phyloP scores from a whole-genome alignment of 306 rosid species.

The Vachellia pachyceras region DNA sequence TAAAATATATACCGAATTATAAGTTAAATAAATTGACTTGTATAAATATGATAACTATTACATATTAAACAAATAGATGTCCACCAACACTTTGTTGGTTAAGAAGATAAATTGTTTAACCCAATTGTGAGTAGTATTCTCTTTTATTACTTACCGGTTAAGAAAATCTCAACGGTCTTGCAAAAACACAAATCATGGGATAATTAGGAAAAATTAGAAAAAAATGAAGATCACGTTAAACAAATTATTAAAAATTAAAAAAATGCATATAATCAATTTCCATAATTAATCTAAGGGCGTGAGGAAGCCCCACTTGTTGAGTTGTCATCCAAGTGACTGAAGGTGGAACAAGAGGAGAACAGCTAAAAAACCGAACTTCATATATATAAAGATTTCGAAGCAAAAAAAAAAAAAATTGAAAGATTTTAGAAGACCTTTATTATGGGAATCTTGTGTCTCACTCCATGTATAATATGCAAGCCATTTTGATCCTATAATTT shows the following conservation, averaged over 20 bases:
- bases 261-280: background rate
- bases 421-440: background rate
- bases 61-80: too few species aligned
- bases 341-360: background rate
- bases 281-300: background rate
- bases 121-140: too few species aligned
- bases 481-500: constrained; percentile 15
- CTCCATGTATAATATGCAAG: constrained; percentile 24
- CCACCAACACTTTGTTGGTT: too few species aligned
- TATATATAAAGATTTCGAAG: background rate
- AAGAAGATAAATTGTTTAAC: too few species aligned
- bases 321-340: background rate
- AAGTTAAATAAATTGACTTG: too few species aligned
- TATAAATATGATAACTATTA: too few species aligned
- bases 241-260: background rate
- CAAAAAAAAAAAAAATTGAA: too few species aligned
- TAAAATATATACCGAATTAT: too few species aligned
- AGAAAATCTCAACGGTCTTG: background rate
- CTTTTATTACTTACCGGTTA: background rate
- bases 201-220: background rate
- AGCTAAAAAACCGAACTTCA: background rate
- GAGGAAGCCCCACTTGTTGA: background rate
- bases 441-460: constrained; percentile 35
- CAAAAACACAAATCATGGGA: background rate
- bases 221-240: too few species aligned